These are phyloP conservation scores for Neofusicoccum umdonicola DNA, from an alignment of 2,329 filamentous ascomycete species.

Conservation along the genomic window DNA sequence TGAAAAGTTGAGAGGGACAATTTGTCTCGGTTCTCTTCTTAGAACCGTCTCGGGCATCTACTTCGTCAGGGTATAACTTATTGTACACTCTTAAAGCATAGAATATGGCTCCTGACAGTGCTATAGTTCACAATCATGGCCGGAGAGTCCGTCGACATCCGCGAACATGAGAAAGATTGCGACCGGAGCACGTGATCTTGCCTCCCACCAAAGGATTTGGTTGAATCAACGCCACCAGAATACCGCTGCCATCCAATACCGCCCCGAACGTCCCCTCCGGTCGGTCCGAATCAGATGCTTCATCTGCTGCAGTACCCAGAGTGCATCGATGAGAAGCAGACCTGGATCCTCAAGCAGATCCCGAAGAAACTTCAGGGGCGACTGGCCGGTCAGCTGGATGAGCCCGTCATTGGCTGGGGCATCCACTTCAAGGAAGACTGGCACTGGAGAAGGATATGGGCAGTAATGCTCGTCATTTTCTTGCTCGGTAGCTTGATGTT, in stretches of 20 bases:
- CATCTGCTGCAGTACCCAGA: not conserved
- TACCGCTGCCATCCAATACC: not conserved
- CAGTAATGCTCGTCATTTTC: not conserved
- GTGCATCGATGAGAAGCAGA: not conserved
- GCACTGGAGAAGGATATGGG: not conserved
- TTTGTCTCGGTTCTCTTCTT: accelerated
- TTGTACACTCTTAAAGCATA: too few relatives aligned
- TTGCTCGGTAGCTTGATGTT: not conserved
- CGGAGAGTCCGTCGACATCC: too few relatives aligned
- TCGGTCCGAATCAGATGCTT: not conserved
- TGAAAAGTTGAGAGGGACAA: too few relatives aligned
- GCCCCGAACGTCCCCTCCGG: not conserved
- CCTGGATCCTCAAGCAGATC: not conserved
- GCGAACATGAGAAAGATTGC: too few relatives aligned
- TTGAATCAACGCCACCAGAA: not conserved
- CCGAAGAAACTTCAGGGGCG: not conserved
- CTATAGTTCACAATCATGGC: too few relatives aligned
- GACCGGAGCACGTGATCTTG: too few relatives aligned
- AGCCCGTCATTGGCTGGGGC: not conserved
- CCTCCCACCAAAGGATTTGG: too few relatives aligned
- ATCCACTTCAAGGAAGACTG: not conserved
- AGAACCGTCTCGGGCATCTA: too few relatives aligned
- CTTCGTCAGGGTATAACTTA: too few relatives aligned
- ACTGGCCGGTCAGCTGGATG: not conserved
- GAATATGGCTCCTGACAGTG: too few relatives aligned